A percentile compares a stretch with the other conserved stretches of the same genome.
Conservation (phyloP, 176 grass and related monocot genomes). For the Olyra latifolia region DNA sequence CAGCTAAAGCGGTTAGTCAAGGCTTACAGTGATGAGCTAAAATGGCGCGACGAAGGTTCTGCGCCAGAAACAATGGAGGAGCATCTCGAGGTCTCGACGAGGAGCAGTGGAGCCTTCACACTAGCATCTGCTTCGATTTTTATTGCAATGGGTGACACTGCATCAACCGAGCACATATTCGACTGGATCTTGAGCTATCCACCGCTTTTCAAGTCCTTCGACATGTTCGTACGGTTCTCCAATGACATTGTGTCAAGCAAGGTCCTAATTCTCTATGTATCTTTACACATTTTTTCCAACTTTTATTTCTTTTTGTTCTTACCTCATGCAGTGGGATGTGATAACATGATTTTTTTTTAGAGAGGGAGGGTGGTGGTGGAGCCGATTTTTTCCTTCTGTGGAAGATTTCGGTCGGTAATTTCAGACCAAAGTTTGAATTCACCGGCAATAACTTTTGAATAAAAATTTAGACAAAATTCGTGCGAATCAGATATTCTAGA, state of each 20-base stretch:
- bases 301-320: not conserved
- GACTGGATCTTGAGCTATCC: conserved; percentile 42
- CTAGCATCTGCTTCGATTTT: conserved; percentile 29
- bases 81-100: conserved; percentile 32
- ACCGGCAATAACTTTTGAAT: no score
- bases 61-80: conserved; percentile 38
- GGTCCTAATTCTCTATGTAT: conserved; percentile 15
- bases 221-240: conserved; percentile 35
- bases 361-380: no score
- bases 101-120: conserved; percentile 13
- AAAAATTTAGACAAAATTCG: no score
- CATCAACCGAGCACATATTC: conserved; percentile 10
- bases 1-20: conserved; percentile 36
- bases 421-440: no score
- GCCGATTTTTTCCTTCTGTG: no score
- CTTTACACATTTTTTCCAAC: not conserved
- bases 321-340: not conserved
- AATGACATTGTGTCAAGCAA: conserved; percentile 46
- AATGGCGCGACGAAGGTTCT: conserved; percentile 43
- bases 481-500: no score
- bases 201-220: conserved; percentile 18
- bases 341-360: no score
- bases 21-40: conserved; percentile 25
- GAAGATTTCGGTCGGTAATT: no score
- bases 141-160: conserved; percentile 21